Percentiles rank a stretch among this genome's conserved stretches.
Conservation (phyloP, 2,329 filamentous ascomycete genomes). For the Pseudogymnoascus sp. region DNA sequence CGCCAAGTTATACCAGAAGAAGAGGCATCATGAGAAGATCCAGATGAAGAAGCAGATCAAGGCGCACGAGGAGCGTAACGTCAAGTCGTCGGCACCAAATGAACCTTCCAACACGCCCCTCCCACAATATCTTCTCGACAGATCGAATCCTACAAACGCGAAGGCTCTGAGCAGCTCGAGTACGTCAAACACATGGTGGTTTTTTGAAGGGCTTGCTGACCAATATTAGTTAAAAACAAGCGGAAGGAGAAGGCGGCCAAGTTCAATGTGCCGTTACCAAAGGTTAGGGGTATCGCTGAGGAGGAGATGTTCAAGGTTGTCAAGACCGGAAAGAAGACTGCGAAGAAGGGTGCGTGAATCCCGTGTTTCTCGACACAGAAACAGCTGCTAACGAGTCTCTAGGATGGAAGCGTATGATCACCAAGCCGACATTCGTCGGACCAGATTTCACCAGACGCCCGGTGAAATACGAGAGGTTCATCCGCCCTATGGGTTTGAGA, state of each 20-base stretch:
- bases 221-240: constrained; percentile 67
- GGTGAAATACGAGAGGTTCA: constrained; percentile 64
- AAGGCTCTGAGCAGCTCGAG: constrained; percentile 68
- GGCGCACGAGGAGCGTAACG: constrained; percentile 85
- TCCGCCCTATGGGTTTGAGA: constrained; percentile 64
- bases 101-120: constrained; percentile 67
- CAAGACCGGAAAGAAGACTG: constrained; percentile 85
- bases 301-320: constrained; percentile 96
- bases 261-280: constrained; percentile 81
- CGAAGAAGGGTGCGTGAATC: constrained; percentile 55
- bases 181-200: background rate
- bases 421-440: constrained; percentile 79
- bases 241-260: constrained; percentile 83
- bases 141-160: constrained; percentile 45
- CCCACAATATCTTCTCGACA: constrained; percentile 83
- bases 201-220: background rate
- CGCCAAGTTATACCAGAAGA: constrained; percentile 85
- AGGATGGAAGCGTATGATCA: constrained; percentile 45
- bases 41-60: constrained; percentile 89
- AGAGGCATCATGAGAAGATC: constrained; percentile 90
- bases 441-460: constrained; percentile 79
- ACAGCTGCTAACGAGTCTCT: background rate
- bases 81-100: constrained; percentile 71
- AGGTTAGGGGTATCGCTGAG: constrained; percentile 83
- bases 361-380: background rate